Base-by-base conservation (phyloP, 2,329 filamentous ascomycete species). In the Colletotrichum lupini region DNA sequence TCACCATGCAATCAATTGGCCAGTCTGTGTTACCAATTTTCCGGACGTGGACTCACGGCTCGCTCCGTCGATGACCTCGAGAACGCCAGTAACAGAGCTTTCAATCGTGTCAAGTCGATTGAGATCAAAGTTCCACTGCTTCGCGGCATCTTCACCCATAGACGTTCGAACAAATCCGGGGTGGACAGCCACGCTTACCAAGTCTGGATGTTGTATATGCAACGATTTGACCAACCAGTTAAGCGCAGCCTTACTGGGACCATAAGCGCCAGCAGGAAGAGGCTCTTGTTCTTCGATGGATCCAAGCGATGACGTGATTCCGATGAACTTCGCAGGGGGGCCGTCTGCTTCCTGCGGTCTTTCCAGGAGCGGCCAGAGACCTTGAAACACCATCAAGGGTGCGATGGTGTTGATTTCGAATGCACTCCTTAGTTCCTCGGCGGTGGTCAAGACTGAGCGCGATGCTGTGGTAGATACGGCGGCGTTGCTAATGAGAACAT, bases 401-500 rank as follows among this genome's bases (percentile, higher is more conserved):
- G 80, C 82, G 26, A 86, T 80, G 0, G 84, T 80, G 75, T 90
- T 90, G 57, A 85, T 78, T 9, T 86, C 80, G 68, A 87, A 81
- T 8, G 85, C 80, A 1, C 81, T 73, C 7, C 79, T 78, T 42
- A 88, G 74, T 57, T 85, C 82, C 2, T 74, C 75, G 4, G 76
- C 76, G 5, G 76, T 82, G 30, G 64, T 83, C 26, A 79, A 76
- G 11, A 76, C 63, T 0, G 82, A 79, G 1, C 78, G 75, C 1
- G 76, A 78, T 71, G 80, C 81, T 52, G 78, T 76, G 11, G 78
- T 77, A 16, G 76, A 77, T 24, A 85, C 82, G 2, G 84, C 87
- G 0, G 87, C 87, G 73, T 90, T 90, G 70, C 85, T 85, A 73
- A 90, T 84, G 4, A 90, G 82, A 7, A 87, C 77, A 57, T 90